A percentile compares a stretch with the other conserved stretches of the same genome.
phyloP scores from a whole-genome alignment of 768 basidiomycete genomes.

The Lactarius vividus region DNA sequence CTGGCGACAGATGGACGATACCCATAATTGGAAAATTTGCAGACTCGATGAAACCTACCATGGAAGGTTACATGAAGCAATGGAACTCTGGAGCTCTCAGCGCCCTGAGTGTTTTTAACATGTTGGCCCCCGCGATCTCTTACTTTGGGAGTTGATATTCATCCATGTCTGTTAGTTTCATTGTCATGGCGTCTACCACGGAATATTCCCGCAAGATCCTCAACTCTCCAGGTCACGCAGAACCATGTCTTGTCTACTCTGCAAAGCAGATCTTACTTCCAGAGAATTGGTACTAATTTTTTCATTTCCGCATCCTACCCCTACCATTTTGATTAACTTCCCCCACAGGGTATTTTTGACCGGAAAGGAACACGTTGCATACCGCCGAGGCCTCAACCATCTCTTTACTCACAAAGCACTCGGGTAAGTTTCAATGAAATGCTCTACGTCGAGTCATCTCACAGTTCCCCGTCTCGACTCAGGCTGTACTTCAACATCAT shows the following conservation, averaged over 20 bases:
- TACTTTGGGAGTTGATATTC: constrained; percentile 13
- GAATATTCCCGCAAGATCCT: constrained; percentile 93
- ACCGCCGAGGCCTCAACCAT: constrained; percentile 84
- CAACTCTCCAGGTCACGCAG: constrained; percentile 89
- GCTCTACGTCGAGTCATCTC: background rate
- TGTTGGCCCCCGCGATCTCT: constrained; percentile 46
- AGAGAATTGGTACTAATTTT: constrained; percentile 72
- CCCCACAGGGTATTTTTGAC: constrained; percentile 88
- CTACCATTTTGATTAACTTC: background rate
- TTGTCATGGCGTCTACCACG: constrained; percentile 96
- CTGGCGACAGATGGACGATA: constrained; percentile 89
- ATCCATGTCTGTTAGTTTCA: constrained; percentile 64
- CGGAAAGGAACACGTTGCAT: constrained; percentile 90
- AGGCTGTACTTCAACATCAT: constrained; percentile 85
- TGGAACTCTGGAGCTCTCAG: constrained; percentile 90
- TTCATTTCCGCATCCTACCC: background rate
- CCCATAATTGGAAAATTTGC: constrained; percentile 97
- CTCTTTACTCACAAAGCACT: constrained; percentile 95
- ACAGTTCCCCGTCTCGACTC: background rate
- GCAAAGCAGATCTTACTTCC: constrained; percentile 82
- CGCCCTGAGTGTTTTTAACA: constrained; percentile 95
- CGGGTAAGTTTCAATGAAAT: constrained; percentile 48
- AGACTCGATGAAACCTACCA: constrained; percentile 85
- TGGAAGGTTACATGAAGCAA: constrained; percentile 89
- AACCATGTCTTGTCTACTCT: constrained; percentile 91